These are phyloP conservation scores for Zygosaccharomyces rouxii DNA, from an alignment of 805 yeast species.

Conservation along the genomic window DNA sequence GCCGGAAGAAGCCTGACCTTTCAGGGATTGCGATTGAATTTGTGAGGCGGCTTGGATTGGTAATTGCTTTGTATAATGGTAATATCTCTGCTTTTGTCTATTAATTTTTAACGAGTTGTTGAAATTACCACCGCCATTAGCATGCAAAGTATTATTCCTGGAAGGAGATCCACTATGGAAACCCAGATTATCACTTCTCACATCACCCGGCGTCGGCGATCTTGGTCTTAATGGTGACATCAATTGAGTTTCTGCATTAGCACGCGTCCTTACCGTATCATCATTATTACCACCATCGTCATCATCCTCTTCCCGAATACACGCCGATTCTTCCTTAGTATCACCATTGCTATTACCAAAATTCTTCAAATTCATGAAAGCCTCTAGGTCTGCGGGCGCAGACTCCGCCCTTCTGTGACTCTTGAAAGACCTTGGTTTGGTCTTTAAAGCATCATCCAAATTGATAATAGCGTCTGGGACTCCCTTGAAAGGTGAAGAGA, in stretches of 20 bases:
- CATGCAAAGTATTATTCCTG: conserved; percentile 1
- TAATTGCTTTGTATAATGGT: conserved; percentile 30
- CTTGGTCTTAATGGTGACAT: conserved; percentile 26
- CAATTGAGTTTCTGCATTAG: neutral
- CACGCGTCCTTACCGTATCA: neutral
- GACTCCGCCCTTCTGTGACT: conserved; percentile 52
- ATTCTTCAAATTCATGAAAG: conserved; percentile 14
- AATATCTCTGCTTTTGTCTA: conserved; percentile 34
- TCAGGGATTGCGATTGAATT: conserved; percentile 24
- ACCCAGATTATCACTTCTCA: neutral
- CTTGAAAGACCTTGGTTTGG: conserved; percentile 32
- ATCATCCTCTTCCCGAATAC: conserved; percentile 25
- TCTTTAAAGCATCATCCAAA: conserved; percentile 48
- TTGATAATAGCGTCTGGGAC: conserved; percentile 56
- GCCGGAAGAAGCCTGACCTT: conserved; percentile 25
- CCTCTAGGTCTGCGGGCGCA: conserved; percentile 48
- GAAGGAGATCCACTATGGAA: neutral
- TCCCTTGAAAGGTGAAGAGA: conserved; percentile 30
- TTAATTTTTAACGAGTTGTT: conserved; percentile 31
- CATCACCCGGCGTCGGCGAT: conserved; percentile 14
- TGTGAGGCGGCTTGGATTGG: conserved; percentile 16
- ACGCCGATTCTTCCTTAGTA: conserved; percentile 11
- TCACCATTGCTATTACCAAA: neutral
- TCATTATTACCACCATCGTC: conserved; percentile 3
- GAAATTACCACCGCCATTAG: conserved; percentile 6